These are phyloP conservation scores for Lanmaoa rubissima DNA, from an alignment of 768 basidiomycete genomes.

Conservation along the genomic window DNA sequence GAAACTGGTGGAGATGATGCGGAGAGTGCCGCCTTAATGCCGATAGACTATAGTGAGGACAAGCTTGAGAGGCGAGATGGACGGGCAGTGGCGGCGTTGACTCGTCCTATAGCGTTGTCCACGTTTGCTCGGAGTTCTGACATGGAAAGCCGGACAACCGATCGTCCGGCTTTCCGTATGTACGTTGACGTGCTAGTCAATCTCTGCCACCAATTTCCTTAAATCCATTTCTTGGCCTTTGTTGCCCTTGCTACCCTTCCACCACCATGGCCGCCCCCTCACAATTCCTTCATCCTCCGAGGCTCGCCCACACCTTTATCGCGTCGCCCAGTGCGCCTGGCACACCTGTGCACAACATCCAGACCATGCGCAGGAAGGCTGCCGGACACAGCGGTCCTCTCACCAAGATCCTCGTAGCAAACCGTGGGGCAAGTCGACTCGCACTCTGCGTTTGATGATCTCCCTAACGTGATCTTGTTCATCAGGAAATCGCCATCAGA, in stretches of 20 bases:
- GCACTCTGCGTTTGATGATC: constrained; percentile 6
- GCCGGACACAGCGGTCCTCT: constrained; percentile 89
- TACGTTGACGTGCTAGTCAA: background rate
- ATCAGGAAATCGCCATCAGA: constrained; percentile 96
- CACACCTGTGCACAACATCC: constrained; percentile 87
- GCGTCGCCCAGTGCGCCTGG: constrained; percentile 74
- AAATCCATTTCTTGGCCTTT: background rate
- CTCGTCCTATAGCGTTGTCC: background rate
- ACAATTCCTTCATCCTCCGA: constrained; percentile 61
- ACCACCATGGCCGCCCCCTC: constrained; percentile 30
- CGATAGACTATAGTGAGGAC: constrained; percentile 14
- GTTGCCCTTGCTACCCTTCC: constrained; percentile 10
- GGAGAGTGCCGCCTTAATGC: constrained; percentile 34
- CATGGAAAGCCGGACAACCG: no score
- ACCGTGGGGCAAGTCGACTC: constrained; percentile 72
- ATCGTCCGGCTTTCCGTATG: no score
- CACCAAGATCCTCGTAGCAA: constrained; percentile 90
- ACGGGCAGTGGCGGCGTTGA: background rate
- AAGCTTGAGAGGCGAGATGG: constrained; percentile 1
- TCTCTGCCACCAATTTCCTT: background rate
- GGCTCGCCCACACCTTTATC: constrained; percentile 71
- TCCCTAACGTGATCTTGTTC: constrained; percentile 6
- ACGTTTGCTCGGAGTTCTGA: background rate
- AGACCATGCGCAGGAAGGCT: constrained; percentile 86
- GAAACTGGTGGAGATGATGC: constrained; percentile 21